These are phyloP conservation scores for Acer campestre DNA, from an alignment of 345 rosid genomes.

Conservation along the genomic window DNA sequence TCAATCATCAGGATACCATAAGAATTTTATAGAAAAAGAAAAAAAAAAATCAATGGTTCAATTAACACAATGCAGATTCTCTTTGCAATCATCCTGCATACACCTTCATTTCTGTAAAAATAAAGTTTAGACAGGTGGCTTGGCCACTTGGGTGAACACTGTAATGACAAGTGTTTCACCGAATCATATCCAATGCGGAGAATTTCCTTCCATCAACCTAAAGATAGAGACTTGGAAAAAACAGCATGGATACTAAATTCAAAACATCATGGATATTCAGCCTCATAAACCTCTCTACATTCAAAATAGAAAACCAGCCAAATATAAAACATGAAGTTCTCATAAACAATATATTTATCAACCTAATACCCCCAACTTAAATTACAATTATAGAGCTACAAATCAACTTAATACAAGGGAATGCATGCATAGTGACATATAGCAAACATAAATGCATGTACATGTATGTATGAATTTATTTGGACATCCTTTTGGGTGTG, in stretches of 20 bases:
- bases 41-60: not conserved
- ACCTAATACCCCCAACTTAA: not conserved
- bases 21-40: not conserved
- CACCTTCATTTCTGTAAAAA: not conserved
- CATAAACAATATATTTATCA: not conserved
- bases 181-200: not conserved
- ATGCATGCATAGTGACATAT: not conserved
- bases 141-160: not conserved
- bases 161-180: not conserved
- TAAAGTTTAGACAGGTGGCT: slow-evolving; percentile 1
- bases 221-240: not conserved
- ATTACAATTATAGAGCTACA: not conserved
- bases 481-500: not conserved
- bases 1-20: not conserved
- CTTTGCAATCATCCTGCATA: not conserved
- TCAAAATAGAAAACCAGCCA: not conserved
- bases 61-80: not conserved
- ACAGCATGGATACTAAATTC: not conserved
- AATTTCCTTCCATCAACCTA: not conserved
- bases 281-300: not conserved
- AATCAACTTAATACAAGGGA: not conserved
- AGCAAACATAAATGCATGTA: not conserved
- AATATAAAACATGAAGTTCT: not conserved
- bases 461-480: not conserved
- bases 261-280: too few relatives aligned